These are phyloP conservation scores for Sporothrix luriei DNA, from an alignment of 2,329 filamentous ascomycete species.

Conservation along the genomic window DNA sequence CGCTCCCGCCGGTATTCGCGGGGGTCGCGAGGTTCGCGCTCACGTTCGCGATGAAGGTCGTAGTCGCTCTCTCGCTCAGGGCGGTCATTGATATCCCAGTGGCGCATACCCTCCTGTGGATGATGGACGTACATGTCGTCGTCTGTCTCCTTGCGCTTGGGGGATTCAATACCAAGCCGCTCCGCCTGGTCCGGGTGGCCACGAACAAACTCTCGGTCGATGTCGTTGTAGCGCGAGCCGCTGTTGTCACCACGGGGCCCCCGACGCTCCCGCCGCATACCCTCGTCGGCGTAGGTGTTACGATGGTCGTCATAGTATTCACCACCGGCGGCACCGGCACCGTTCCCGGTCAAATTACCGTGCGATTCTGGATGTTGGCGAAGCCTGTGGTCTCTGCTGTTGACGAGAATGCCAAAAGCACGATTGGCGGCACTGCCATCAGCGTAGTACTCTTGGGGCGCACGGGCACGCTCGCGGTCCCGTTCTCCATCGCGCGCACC, in stretches of 20 bases:
- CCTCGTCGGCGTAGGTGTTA: conserved; percentile 27
- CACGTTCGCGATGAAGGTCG: conserved; percentile 18
- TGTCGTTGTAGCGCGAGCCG: neutral
- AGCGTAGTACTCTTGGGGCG: conserved; percentile 33
- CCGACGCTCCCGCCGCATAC: conserved; percentile 22
- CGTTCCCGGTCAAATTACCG: neutral
- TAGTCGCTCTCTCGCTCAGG: conserved; percentile 25
- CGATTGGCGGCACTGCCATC: conserved; percentile 34
- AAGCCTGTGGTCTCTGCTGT: conserved; percentile 34
- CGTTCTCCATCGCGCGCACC: conserved; percentile 38
- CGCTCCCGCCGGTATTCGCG: neutral
- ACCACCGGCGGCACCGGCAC: neutral
- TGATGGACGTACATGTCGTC: conserved; percentile 34
- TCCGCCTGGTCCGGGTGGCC: conserved; percentile 20
- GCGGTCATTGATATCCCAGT: conserved; percentile 29
- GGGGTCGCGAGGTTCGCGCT: conserved; percentile 28
- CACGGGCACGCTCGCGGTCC: conserved; percentile 26
- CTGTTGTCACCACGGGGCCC: conserved; percentile 22
- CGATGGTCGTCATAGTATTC: conserved; percentile 28
- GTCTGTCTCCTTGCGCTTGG: conserved; percentile 30
- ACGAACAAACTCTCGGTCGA: conserved; percentile 24
- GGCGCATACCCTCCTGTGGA: conserved; percentile 30
- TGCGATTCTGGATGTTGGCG: conserved; percentile 24
- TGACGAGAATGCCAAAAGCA: conserved; percentile 33
- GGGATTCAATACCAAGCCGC: conserved; percentile 31